Evolutionary conservation across 305 asterid genomes (phyloP).

Genomic region (Fraxinus xanthoxyloides): DNA sequence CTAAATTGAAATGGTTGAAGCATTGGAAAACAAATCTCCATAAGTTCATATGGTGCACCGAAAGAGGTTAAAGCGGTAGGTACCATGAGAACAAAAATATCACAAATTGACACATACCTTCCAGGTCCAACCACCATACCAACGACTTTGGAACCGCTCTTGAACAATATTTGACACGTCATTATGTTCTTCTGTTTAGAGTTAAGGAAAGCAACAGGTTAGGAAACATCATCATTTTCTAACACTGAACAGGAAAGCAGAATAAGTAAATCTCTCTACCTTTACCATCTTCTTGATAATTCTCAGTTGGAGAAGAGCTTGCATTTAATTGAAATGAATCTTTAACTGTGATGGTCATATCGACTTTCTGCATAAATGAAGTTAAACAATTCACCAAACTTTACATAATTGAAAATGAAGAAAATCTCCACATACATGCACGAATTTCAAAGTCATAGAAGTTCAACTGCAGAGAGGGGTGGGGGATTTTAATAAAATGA

Average conservation of each 20-base stretch:
- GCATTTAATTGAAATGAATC: slow-evolving; percentile 33
- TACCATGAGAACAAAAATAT: slow-evolving; percentile 3
- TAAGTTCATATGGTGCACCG: slow-evolving; percentile 19
- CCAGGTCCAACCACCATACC: slow-evolving; percentile 81
- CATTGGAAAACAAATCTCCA: slow-evolving; percentile 3
- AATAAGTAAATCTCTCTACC: slow-evolving; percentile 17
- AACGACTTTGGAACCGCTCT: slow-evolving; percentile 60
- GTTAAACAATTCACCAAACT: slow-evolving; percentile 21
- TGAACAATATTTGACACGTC: slow-evolving; percentile 22
- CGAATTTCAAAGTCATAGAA: not conserved
- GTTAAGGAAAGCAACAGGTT: slow-evolving; percentile 17
- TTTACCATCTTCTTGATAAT: slow-evolving; percentile 43
- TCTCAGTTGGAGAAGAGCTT: slow-evolving; percentile 33
- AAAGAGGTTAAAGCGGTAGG: slow-evolving; percentile 1
- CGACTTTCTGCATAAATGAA: slow-evolving; percentile 44
- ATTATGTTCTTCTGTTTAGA: slow-evolving; percentile 38
- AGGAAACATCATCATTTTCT: slow-evolving; percentile 12
- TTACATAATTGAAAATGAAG: slow-evolving; percentile 22
- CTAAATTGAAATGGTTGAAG: not conserved
- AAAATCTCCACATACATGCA: slow-evolving; percentile 11
- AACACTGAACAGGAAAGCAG: slow-evolving; percentile 16
- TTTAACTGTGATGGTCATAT: slow-evolving; percentile 24
- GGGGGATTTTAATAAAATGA: not conserved
- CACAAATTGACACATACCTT: slow-evolving; percentile 29
- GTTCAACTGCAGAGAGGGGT: slow-evolving; percentile 5